A percentile compares a stretch with the other conserved stretches of the same genome.
Evolutionary conservation across 306 rosid genomes (phyloP).

Genomic region (Quercus parvula): DNA sequence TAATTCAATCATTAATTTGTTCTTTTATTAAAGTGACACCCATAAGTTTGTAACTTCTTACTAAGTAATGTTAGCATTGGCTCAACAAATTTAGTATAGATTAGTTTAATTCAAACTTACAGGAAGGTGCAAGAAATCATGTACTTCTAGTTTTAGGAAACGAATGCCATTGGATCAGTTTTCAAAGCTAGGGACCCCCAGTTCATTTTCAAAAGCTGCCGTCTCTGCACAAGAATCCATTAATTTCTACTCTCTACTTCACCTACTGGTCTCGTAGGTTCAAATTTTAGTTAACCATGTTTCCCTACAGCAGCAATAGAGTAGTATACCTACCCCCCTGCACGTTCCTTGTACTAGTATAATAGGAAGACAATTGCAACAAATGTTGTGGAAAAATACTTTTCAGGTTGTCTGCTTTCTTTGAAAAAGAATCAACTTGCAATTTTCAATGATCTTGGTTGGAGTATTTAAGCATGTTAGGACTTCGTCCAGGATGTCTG

Average conservation of each 20-base stretch:
- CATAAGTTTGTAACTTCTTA: too few species aligned
- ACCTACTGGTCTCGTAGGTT: slow-evolving; percentile 31
- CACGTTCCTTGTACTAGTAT: slow-evolving; percentile 12
- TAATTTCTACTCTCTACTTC: slow-evolving; percentile 10
- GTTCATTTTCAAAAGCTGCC: neutral
- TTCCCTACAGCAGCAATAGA: slow-evolving; percentile 13
- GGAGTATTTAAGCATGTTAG: slow-evolving; percentile 26
- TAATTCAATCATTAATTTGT: too few species aligned
- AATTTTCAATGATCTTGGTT: neutral
- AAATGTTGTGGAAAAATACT: slow-evolving; percentile 14
- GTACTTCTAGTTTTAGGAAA: slow-evolving; percentile 10
- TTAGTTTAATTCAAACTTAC: slow-evolving; percentile 24
- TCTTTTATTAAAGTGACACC: too few species aligned
- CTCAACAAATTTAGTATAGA: too few species aligned
- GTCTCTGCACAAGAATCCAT: slow-evolving; percentile 1
- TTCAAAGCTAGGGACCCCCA: slow-evolving; percentile 32
- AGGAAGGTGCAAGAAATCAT: slow-evolving; percentile 23
- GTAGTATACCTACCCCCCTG: slow-evolving; percentile 12
- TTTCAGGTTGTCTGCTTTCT: slow-evolving; percentile 23
- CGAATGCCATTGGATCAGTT: slow-evolving; percentile 10
- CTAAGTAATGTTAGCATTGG: too few species aligned
- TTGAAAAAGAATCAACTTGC: slow-evolving; percentile 7
- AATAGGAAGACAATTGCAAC: slow-evolving; percentile 4
- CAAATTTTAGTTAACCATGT: slow-evolving; percentile 26
- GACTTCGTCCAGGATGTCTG: slow-evolving; percentile 16